These are phyloP conservation scores for Daldinia caldariorum DNA, from an alignment of 495 filamentous ascomycete genomes.

Conservation along the genomic window DNA sequence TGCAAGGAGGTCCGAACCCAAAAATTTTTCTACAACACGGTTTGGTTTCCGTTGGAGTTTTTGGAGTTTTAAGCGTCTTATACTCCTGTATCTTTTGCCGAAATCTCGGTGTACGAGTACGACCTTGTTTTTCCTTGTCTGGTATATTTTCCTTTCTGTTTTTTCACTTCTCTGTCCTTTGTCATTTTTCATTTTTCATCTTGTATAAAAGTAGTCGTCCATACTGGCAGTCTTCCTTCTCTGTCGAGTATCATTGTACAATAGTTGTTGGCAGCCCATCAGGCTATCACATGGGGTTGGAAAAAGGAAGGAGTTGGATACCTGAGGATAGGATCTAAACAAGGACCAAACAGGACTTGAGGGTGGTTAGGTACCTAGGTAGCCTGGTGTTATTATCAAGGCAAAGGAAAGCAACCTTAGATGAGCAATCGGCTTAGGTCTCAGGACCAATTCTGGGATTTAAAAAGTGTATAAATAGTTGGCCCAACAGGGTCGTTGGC, in stretches of 20 bases:
- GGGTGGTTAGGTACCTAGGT: conserved; percentile 17
- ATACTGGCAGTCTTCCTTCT: conserved; percentile 22
- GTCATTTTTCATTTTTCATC: conserved; percentile 26
- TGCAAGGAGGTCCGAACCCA: conserved; percentile 10
- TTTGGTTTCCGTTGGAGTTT: conserved; percentile 32
- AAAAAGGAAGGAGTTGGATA: conserved; percentile 28
- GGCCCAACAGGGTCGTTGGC: conserved; percentile 17
- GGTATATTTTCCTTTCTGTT: conserved; percentile 4
- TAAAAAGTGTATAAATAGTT: conserved; percentile 9
- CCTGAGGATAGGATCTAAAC: conserved; percentile 27
- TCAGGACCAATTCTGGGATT: conserved; percentile 29
- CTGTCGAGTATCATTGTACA: conserved; percentile 41
- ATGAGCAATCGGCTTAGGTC: conserved; percentile 36
- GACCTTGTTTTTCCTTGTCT: conserved; percentile 35
- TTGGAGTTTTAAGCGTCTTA: conserved; percentile 22
- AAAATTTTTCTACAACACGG: background rate
- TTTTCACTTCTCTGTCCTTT: conserved; percentile 14
- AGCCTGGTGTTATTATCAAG: conserved; percentile 30
- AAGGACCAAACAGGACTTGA: conserved; percentile 30
- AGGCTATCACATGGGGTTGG: conserved; percentile 16
- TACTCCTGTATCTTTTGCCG: conserved; percentile 27
- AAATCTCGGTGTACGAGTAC: conserved; percentile 38
- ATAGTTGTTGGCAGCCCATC: conserved; percentile 24
- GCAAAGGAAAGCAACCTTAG: conserved; percentile 33
- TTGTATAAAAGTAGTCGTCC: conserved; percentile 27